Evolutionary conservation across 345 rosid genomes (phyloP), one percentile per base, ranked within the genome.

Genomic region (Clausena lansium): DNA sequence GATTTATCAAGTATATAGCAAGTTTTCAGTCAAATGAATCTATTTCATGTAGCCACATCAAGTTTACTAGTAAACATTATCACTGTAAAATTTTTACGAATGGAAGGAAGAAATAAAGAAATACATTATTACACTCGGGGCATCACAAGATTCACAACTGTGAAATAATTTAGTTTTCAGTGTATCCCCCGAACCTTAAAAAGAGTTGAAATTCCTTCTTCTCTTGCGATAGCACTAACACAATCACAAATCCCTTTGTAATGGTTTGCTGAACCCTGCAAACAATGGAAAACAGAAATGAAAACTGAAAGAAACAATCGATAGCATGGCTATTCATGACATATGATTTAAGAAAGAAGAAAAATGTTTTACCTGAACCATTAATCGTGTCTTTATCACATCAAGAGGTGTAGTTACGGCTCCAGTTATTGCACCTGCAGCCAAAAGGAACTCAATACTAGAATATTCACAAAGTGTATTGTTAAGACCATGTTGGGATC

Each of bases 321-420:
- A 39, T 28, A 24, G 36, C 25, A 39, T 7, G 57, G 1, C 1
- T 57, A 20, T 30, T 33, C 14, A 15, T 28, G 62, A 2, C n/a
- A 6, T 22, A 22, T 11, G 25, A 57, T 59, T n/a, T 32, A 45
- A 14, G 17, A 36, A 22, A 60, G 25, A 47, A 41, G 13, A 20
- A 30, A 76, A 65, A 55, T 58, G 27, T 28, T 58, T 22, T 69
- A 91, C 97, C 90, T 92, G 97, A 81, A 92, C 84, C 95, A 89
- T 92, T 75, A 91, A 77, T 75, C 95, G 87, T 57, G 95, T 91
- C 86, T 92, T 92, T 79, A 91, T 88, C 73, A 92, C 92, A 74
- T 91, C 97, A 19, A 91, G 88, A 25, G 97, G 97, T 33, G 93
- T 89, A 5, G 95, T 92, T 74, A 92, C 78, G 75, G 86, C 90